A percentile compares a stretch with the other conserved stretches of the same genome.
Evolutionary conservation across 306 rosid species (phyloP).

Genomic region (Casuarina equisetifolia): DNA sequence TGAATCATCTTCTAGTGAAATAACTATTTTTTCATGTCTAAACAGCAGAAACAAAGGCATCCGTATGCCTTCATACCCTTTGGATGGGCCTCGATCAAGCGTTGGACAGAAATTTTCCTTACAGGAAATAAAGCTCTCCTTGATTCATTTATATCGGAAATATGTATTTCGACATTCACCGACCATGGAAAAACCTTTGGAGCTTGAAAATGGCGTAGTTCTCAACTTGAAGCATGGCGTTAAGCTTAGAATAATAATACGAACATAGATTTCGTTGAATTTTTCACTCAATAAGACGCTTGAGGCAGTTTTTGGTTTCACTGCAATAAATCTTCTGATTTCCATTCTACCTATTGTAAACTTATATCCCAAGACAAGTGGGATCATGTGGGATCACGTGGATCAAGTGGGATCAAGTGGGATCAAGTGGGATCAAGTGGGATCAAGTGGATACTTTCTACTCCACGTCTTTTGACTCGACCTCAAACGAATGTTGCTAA

Average conservation of each 20-base stretch:
- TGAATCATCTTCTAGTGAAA: no score
- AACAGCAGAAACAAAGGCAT: slow-evolving; percentile 79
- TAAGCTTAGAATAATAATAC: slow-evolving; percentile 58
- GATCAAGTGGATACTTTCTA: no score
- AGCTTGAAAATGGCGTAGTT: slow-evolving; percentile 81
- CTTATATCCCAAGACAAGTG: no score
- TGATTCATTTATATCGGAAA: slow-evolving; percentile 75
- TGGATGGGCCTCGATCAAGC: slow-evolving; percentile 91
- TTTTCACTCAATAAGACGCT: not conserved
- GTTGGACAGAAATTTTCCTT: slow-evolving; percentile 79
- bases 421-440: no score
- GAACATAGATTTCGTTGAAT: slow-evolving; percentile 23
- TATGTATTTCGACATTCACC: slow-evolving; percentile 81
- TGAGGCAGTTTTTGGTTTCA: no score
- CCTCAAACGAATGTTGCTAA: no score
- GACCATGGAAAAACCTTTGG: slow-evolving; percentile 72
- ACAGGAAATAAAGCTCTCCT: slow-evolving; percentile 77
- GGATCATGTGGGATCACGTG: no score
- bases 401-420: no score
- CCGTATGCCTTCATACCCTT: slow-evolving; percentile 86
- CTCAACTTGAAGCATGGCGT: slow-evolving; percentile 87
- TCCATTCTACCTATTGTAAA: no score
- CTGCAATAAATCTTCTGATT: no score
- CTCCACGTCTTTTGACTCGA: no score
- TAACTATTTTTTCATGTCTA: no score